These are phyloP conservation scores for Malbranchea zuffiana DNA, from an alignment of 2,329 filamentous ascomycete species.

Conservation along the genomic window DNA sequence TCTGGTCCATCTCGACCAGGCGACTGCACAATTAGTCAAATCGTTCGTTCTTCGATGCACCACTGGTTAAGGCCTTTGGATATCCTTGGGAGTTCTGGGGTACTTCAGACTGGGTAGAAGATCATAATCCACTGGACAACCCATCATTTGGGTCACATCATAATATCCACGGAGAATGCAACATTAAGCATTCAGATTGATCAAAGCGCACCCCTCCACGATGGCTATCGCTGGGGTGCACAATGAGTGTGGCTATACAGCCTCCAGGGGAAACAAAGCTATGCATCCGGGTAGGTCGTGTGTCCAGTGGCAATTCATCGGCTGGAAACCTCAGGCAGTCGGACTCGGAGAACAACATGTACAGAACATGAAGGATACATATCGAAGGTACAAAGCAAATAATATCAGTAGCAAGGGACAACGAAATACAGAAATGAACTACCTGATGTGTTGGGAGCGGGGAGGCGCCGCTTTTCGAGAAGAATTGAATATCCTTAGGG, in stretches of 20 bases:
- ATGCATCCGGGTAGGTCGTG: conserved; percentile 13
- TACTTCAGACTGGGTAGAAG: too few species aligned
- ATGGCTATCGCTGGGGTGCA: conserved; percentile 23
- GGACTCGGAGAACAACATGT: too few species aligned
- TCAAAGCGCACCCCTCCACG: conserved; percentile 19
- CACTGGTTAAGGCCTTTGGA: too few species aligned
- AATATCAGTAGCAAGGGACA: conserved; percentile 11
- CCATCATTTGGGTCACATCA: conserved; percentile 9
- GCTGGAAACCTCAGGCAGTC: too few species aligned
- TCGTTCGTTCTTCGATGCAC: too few species aligned
- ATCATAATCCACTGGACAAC: conserved; percentile 12
- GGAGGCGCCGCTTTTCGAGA: conserved; percentile 18
- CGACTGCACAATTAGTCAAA: too few species aligned
- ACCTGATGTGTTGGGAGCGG: conserved; percentile 28
- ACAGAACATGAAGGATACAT: conserved; percentile 18
- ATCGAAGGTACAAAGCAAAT: conserved; percentile 7
- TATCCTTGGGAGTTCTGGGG: too few species aligned
- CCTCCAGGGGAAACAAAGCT: conserved; percentile 19
- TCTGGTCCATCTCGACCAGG: too few species aligned
- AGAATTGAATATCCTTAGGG: conserved; percentile 15
- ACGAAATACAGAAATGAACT: conserved; percentile 26
- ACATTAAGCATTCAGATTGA: conserved; percentile 32
- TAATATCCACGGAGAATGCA: conserved; percentile 19
- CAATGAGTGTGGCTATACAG: conserved; percentile 18
- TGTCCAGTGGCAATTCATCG: too few species aligned